Evolutionary conservation across 1,284 basidiomycete species (phyloP), one percentile per base, ranked within the genome.

Genomic region (Ustilago sp.): DNA sequence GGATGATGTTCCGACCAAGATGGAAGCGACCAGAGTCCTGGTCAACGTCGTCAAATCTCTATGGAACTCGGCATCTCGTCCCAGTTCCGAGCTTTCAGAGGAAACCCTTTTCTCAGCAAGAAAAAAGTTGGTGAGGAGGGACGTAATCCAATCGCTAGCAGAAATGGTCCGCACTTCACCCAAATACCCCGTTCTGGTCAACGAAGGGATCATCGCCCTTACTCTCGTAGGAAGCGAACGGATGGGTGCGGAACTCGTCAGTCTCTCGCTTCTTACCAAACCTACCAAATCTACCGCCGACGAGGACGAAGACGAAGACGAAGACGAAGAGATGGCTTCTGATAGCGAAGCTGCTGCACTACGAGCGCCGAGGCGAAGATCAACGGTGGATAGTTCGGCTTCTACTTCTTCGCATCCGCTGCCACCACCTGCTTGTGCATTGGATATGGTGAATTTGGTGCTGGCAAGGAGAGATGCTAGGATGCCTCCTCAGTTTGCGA

Each of bases 11-110:
- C 90, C 93, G 0, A 89, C 96, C 38, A 92, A 92, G 86, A 93
- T 93, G 83, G 96, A 98, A 87, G 93, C 92, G 28, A 93, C 94
- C 13, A 91, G 95, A 12, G 90, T 96, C 1, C 88, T 97, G 59
- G 93, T 94, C 74, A 94, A 95, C 84, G 89, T 91, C 35, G 89
- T 95, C 80, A 81, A 82, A 59, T 64, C 75, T 48, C 64, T 85
- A 11, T 83, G 76, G 73, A 80, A 76, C 13, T 58, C 69, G 35
- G 60, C 76, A 9, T 58, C 69, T 39, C 52, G 59, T 9, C 59
- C 55, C 36, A 23, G 41, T 38, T 19, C 15, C 19, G 31, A 34
- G n/a, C 13, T 51, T n/a, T 15, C 28, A 23, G 52, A 65, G 23
- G 50, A 53, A 9, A 53, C 45, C 0, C 38, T 66, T 4, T 13